Conservation (phyloP, 2,329 filamentous ascomycete genomes). For the Lomentospora prolificans region DNA sequence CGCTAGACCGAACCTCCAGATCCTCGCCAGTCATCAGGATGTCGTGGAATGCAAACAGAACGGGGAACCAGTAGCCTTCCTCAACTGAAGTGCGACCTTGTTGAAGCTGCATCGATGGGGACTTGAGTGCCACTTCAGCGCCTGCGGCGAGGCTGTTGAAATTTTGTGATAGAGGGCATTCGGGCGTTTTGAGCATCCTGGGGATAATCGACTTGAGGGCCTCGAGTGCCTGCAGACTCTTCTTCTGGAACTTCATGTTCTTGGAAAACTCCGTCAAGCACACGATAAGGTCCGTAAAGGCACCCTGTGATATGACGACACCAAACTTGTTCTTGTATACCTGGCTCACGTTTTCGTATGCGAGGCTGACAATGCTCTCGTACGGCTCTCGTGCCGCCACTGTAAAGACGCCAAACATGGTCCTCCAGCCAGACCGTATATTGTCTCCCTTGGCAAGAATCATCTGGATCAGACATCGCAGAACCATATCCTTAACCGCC, state of each 20-base stretch:
- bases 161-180: constrained; percentile 77
- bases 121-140: constrained; percentile 32
- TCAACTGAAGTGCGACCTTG: constrained; percentile 79
- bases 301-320: constrained; percentile 89
- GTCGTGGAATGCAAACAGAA: constrained; percentile 96
- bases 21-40: constrained; percentile 99
- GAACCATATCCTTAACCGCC: constrained; percentile 92
- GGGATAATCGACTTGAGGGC: constrained; percentile 87
- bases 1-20: constrained; percentile 82
- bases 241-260: constrained; percentile 97
- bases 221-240: constrained; percentile 92
- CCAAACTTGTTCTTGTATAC: constrained; percentile 95
- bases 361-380: constrained; percentile 86
- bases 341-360: constrained; percentile 92
- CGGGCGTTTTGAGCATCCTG: constrained; percentile 89
- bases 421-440: constrained; percentile 95
- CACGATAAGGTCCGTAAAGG: constrained; percentile 91
- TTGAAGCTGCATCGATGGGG: constrained; percentile 38
- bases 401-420: constrained; percentile 98
- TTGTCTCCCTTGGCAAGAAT: constrained; percentile 95
- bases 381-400: constrained; percentile 89
- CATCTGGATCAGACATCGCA: constrained; percentile 97
- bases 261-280: constrained; percentile 98
- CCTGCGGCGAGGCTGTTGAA: constrained; percentile 27
- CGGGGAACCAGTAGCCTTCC: constrained; percentile 97